A percentile compares a stretch with the other conserved stretches of the same genome.
phyloP scores from a whole-genome alignment of 2,329 filamentous ascomycete species.

The Aspergillus neoniger region DNA sequence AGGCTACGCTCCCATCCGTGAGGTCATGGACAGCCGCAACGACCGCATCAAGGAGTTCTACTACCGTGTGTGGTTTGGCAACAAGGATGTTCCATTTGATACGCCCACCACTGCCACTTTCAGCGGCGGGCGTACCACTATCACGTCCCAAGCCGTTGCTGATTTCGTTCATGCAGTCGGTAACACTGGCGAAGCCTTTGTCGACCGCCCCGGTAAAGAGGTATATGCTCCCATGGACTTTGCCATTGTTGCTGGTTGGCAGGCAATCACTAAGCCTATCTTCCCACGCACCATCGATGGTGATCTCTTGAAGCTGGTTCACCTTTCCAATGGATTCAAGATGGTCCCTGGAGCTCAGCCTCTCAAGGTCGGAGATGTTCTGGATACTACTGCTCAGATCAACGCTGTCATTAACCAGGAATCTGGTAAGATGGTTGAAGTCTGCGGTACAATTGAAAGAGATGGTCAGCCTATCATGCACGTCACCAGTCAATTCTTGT shows the following conservation, averaged over 20 bases:
- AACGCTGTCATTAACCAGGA: conserved; percentile 98
- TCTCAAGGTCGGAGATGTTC: conserved; percentile 89
- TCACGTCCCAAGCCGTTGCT: conserved; percentile 90
- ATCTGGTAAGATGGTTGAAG: conserved; percentile 98
- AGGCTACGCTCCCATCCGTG: conserved; percentile 94
- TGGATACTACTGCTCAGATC: conserved; percentile 91
- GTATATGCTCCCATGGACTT: conserved; percentile 98
- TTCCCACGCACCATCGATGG: conserved; percentile 96
- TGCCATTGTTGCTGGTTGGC: conserved; percentile 97
- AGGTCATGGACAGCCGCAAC: conserved; percentile 94
- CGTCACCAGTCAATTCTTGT: conserved; percentile 96
- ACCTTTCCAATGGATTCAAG: conserved; percentile 95
- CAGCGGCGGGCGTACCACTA: conserved; percentile 81
- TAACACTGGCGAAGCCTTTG: conserved; percentile 95
- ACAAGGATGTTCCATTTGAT: conserved; percentile 80
- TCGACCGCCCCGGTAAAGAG: conserved; percentile 90
- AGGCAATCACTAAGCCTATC: conserved; percentile 98
- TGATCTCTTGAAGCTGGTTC: conserved; percentile 91
- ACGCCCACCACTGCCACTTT: conserved; percentile 83
- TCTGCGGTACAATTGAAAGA: conserved; percentile 93
- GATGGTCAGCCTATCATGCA: conserved; percentile 90
- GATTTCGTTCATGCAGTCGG: conserved; percentile 99
- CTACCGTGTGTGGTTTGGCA: conserved; percentile 95
- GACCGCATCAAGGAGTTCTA: conserved; percentile 99
- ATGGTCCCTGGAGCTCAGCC: conserved; percentile 97